phyloP scores from a whole-genome alignment of 208 protist species.

The Wallacemonas sp. region DNA sequence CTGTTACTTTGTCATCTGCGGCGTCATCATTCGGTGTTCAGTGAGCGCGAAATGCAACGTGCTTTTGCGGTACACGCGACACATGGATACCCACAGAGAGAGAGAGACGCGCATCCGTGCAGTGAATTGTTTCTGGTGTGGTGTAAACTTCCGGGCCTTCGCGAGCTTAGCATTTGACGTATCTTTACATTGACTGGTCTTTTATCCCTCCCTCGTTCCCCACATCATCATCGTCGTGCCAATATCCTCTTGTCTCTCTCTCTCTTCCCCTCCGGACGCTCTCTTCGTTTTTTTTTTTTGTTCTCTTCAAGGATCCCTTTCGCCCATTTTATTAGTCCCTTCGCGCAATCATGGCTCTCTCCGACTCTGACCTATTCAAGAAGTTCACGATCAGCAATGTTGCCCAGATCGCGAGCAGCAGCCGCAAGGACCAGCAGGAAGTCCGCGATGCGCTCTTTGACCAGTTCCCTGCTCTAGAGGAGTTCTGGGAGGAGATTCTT shows the following conservation, averaged over 20 bases:
- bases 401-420: slow-evolving; percentile 85
- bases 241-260: not conserved
- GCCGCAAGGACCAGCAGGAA: slow-evolving; percentile 87
- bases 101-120: too few species aligned
- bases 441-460: slow-evolving; percentile 84
- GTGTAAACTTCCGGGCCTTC: too few species aligned
- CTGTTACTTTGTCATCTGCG: too few species aligned
- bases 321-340: not conserved
- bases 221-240: too few species aligned
- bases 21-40: too few species aligned
- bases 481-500: slow-evolving; percentile 93
- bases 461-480: slow-evolving; percentile 83
- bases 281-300: slow-evolving; percentile 7
- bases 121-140: too few species aligned
- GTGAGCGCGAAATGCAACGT: too few species aligned
- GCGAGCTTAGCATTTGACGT: too few species aligned
- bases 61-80: too few species aligned
- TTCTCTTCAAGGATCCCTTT: not conserved
- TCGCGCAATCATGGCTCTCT: slow-evolving; percentile 23
- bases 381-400: slow-evolving; percentile 92
- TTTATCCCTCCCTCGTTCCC: too few species aligned
- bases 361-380: slow-evolving; percentile 80
- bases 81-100: too few species aligned
- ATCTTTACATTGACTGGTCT: too few species aligned
- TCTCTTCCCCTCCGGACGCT: not conserved